These are phyloP conservation scores for Candida hispaniensis DNA, from an alignment of 805 yeast species.

Conservation along the genomic window DNA sequence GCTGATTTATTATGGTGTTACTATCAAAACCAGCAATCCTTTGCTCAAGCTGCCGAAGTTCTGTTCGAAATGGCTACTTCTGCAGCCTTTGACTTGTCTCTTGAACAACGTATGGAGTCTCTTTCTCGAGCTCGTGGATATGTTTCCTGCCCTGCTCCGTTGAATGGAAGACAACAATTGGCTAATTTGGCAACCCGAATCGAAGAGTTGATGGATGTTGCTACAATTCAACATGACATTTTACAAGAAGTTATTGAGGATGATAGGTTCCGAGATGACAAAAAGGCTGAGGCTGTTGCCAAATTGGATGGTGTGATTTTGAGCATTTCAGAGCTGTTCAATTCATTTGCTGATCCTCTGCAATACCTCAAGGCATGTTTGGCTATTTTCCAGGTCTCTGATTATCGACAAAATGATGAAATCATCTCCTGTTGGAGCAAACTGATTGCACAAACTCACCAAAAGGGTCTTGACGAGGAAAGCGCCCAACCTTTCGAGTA, in stretches of 20 bases:
- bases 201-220: conserved; percentile 75
- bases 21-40: conserved; percentile 70
- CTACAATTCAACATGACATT: conserved; percentile 70
- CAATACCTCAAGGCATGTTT: conserved; percentile 79
- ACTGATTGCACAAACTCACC: conserved; percentile 43
- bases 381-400: conserved; percentile 69
- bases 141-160: conserved; percentile 75
- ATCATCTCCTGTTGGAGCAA: conserved; percentile 72
- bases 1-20: conserved; percentile 83
- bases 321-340: conserved; percentile 68
- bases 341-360: conserved; percentile 76
- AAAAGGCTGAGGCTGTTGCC: conserved; percentile 41
- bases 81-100: conserved; percentile 48
- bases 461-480: conserved; percentile 25
- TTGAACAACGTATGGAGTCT: conserved; percentile 72
- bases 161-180: conserved; percentile 65
- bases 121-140: conserved; percentile 88
- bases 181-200: conserved; percentile 57
- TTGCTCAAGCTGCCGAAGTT: conserved; percentile 75
- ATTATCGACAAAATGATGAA: conserved; percentile 75
- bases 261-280: conserved; percentile 29
- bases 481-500: conserved; percentile 29
- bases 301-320: conserved; percentile 55
- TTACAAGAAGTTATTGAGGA: conserved; percentile 33
- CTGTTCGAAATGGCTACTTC: conserved; percentile 64